Evolutionary conservation across 2,329 filamentous ascomycete genomes (phyloP).

Genomic region (Stagonosporopsis vannaccii): DNA sequence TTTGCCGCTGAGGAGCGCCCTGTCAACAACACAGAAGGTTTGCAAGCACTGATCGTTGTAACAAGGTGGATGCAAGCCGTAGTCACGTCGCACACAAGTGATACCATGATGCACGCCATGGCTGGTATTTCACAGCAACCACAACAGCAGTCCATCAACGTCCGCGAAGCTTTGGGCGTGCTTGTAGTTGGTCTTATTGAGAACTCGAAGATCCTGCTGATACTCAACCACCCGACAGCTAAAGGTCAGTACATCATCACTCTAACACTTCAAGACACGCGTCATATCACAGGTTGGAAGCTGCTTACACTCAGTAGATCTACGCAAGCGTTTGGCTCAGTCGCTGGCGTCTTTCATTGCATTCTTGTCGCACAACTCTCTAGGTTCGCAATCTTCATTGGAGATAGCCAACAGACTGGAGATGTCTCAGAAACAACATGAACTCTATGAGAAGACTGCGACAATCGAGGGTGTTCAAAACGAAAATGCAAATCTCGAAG

Average conservation of each 20-base stretch:
- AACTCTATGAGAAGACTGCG: slow-evolving; percentile 53
- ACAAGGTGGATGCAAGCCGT: slow-evolving; percentile 51
- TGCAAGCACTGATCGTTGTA: slow-evolving; percentile 39
- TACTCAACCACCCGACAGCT: slow-evolving; percentile 61
- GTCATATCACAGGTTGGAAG: background rate
- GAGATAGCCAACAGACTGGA: slow-evolving; percentile 52
- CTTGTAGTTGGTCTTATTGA: slow-evolving; percentile 69
- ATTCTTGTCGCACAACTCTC: slow-evolving; percentile 63
- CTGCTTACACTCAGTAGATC: slow-evolving; percentile 31
- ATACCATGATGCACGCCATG: slow-evolving; percentile 51
- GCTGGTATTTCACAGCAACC: slow-evolving; percentile 55
- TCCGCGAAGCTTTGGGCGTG: slow-evolving; percentile 69
- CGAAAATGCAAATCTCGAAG: slow-evolving; percentile 49
- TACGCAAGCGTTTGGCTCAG: slow-evolving; percentile 43
- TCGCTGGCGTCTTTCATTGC: slow-evolving; percentile 44
- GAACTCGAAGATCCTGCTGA: slow-evolving; percentile 62
- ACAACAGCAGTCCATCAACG: slow-evolving; percentile 65
- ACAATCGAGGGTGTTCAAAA: slow-evolving; percentile 52
- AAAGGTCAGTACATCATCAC: slow-evolving; percentile 54
- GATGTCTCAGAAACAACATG: slow-evolving; percentile 51
- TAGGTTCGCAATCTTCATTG: slow-evolving; percentile 59
- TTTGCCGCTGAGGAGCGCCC: slow-evolving; percentile 46
- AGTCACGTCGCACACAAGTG: slow-evolving; percentile 49
- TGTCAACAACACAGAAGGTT: slow-evolving; percentile 38
- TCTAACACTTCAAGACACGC: background rate